Conservation (phyloP, 2,329 filamentous ascomycete genomes). For the Atkinsonella texensis region DNA sequence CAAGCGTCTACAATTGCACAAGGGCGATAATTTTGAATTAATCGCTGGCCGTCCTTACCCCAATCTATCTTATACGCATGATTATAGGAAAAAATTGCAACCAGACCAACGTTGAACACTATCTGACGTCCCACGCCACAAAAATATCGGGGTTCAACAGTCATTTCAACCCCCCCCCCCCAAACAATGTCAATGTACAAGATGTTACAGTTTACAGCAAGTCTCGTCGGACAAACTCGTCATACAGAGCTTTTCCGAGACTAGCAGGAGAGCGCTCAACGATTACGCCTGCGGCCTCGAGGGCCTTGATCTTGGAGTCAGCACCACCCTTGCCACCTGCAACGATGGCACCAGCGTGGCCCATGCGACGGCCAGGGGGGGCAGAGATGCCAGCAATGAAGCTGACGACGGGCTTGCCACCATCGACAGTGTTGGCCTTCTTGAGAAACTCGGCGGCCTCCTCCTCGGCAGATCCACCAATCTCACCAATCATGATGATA, state of each 20-base stretch:
- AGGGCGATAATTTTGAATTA: neutral
- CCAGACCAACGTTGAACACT: constrained; percentile 10
- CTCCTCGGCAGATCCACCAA: constrained; percentile 94
- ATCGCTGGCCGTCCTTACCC: constrained; percentile 5
- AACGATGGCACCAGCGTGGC: constrained; percentile 96
- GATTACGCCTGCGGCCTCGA: constrained; percentile 80
- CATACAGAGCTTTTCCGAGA: constrained; percentile 86
- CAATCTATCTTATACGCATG: constrained; percentile 23
- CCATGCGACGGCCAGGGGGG: constrained; percentile 92
- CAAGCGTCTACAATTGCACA: neutral
- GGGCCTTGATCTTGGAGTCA: constrained; percentile 93
- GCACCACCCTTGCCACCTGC: constrained; percentile 95
- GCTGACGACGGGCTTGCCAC: constrained; percentile 84
- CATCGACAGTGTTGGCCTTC: constrained; percentile 76
- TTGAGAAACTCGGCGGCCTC: constrained; percentile 95
- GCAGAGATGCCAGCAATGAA: constrained; percentile 99
- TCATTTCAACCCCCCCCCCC: neutral
- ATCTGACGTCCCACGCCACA: constrained; percentile 13
- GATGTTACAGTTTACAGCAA: constrained; percentile 54
- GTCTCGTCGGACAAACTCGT: constrained; percentile 93
- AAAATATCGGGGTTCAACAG: constrained; percentile 7
- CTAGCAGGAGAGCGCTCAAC: constrained; percentile 90
- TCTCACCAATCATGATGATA: constrained; percentile 99
- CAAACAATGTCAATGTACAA: constrained; percentile 3
- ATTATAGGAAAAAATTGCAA: constrained; percentile 18